These are phyloP conservation scores for Lumnitzera racemosa DNA, from an alignment of 345 rosid species.

Conservation along the genomic window DNA sequence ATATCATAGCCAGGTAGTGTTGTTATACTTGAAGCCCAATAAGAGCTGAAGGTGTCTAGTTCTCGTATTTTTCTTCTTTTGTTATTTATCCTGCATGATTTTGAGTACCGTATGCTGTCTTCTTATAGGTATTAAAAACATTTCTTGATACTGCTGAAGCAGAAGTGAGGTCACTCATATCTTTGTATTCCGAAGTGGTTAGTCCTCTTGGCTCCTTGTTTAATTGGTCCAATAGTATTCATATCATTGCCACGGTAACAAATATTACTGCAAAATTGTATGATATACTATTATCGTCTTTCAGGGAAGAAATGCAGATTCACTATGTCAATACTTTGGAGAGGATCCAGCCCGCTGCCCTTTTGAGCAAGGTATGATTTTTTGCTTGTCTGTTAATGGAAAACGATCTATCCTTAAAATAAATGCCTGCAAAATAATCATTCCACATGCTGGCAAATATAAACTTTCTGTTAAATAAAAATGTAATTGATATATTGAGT, in stretches of 20 bases:
- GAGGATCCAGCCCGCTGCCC: conserved; percentile 99
- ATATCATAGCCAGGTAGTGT: too few species aligned
- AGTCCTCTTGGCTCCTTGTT: conserved; percentile 15
- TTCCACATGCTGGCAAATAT: too few species aligned
- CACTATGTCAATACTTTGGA: conserved; percentile 87
- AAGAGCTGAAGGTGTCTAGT: too few species aligned
- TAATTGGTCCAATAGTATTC: neutral
- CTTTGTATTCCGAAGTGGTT: conserved; percentile 86
- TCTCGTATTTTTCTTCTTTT: neutral
- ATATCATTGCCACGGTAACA: too few species aligned
- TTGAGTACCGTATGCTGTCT: neutral
- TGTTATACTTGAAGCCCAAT: too few species aligned
- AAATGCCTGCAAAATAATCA: too few species aligned
- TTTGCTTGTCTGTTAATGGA: neutral
- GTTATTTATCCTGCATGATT: neutral
- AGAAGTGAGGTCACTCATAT: conserved; percentile 68
- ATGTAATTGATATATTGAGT: too few species aligned
- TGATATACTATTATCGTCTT: conserved; percentile 10
- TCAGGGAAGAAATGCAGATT: conserved; percentile 97
- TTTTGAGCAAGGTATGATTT: conserved; percentile 83
- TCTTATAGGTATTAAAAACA: conserved; percentile 56
- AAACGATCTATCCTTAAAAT: neutral
- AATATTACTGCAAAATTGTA: neutral
- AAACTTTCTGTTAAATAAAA: too few species aligned
- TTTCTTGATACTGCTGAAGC: conserved; percentile 92